A percentile compares a stretch with the other conserved stretches of the same genome.
Conservation (phyloP, 768 basidiomycete genomes). For the Harrya chromipes region DNA sequence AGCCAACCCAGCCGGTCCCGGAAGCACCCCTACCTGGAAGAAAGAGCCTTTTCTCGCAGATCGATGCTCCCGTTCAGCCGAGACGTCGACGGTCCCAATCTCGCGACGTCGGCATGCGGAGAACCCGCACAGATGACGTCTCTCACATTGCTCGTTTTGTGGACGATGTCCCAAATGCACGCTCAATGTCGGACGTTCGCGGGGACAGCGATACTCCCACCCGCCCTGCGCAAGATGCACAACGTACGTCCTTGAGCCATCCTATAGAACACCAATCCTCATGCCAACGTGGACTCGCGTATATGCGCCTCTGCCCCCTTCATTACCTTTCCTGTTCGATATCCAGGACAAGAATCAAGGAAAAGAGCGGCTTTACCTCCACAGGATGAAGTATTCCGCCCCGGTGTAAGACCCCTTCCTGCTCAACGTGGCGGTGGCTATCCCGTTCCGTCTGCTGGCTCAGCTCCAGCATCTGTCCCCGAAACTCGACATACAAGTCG, state of each 20-base stretch:
- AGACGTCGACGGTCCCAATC: constrained; percentile 11
- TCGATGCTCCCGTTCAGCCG: constrained; percentile 11
- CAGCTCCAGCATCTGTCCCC: constrained; percentile 3
- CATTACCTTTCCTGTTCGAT: constrained; percentile 17
- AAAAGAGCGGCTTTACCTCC: constrained; percentile 38
- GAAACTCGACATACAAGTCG: constrained; percentile 10
- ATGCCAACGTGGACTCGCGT: constrained; percentile 25
- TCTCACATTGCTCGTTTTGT: constrained; percentile 8
- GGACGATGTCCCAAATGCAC: constrained; percentile 22
- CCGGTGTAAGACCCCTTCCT: constrained; percentile 13
- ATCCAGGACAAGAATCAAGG: constrained; percentile 30
- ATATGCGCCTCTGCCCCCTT: constrained; percentile 18
- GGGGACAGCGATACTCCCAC: constrained; percentile 17
- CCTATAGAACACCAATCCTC: constrained; percentile 26
- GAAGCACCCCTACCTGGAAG: constrained; percentile 9
- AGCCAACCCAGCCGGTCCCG: constrained; percentile 13
- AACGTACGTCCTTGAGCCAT: constrained; percentile 38
- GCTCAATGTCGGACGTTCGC: constrained; percentile 15
- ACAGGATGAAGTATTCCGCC: constrained; percentile 32
- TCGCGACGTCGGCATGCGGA: constrained; percentile 16
- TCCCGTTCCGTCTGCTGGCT: constrained; percentile 3
- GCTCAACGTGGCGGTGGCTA: constrained; percentile 8
- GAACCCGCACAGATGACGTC: constrained; percentile 20
- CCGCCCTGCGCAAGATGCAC: constrained; percentile 28
- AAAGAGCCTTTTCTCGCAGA: constrained; percentile 25